These are phyloP conservation scores for Hypoxylon cercidicola DNA, from an alignment of 495 filamentous ascomycete species.

Conservation along the genomic window DNA sequence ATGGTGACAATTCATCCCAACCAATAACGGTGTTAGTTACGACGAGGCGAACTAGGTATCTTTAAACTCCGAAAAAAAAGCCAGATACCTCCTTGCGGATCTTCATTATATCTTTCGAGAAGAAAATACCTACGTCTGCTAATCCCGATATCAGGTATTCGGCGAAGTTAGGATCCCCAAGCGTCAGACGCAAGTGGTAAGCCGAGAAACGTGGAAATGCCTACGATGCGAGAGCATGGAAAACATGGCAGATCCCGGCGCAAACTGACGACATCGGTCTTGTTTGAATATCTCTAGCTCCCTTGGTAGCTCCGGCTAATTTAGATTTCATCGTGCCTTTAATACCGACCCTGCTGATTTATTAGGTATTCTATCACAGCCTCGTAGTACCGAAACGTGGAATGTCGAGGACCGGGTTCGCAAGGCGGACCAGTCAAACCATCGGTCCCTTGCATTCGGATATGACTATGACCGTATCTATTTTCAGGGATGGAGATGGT, in stretches of 20 bases:
- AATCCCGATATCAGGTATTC: conserved; percentile 12
- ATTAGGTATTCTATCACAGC: neutral
- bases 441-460: conserved; percentile 18
- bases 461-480: conserved; percentile 25
- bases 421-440: conserved; percentile 24
- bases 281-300: too few relatives aligned
- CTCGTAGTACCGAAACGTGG: conserved; percentile 11
- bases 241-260: neutral
- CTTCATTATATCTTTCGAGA: conserved; percentile 20
- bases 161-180: conserved; percentile 22
- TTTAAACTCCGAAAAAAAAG: conserved; percentile 10
- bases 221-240: conserved; percentile 9
- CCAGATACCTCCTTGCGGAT: conserved; percentile 9
- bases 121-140: conserved; percentile 12
- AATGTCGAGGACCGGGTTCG: conserved; percentile 20
- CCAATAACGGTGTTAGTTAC: conserved; percentile 9
- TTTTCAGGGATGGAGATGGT: conserved; percentile 28
- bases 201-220: conserved; percentile 23
- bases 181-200: conserved; percentile 5
- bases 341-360: neutral
- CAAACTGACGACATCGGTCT: neutral
- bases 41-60: conserved; percentile 22
- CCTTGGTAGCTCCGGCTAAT: too few relatives aligned
- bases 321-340: too few relatives aligned
- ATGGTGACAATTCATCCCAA: conserved; percentile 11